These are phyloP conservation scores for Corchorus olitorius DNA, from an alignment of 345 rosid genomes.

Conservation along the genomic window DNA sequence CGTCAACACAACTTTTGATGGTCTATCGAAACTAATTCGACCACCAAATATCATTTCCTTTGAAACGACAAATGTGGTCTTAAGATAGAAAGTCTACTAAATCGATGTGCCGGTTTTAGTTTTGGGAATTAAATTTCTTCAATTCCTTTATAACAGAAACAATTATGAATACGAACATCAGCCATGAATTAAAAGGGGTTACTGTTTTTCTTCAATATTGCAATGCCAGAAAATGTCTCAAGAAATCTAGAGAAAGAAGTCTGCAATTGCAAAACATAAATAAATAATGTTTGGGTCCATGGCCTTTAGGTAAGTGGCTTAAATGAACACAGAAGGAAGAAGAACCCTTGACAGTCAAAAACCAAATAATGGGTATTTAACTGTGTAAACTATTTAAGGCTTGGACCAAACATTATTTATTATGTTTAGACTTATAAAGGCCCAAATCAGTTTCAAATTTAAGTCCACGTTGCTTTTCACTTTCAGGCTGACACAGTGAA, in stretches of 20 bases:
- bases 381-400: background rate
- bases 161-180: background rate
- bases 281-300: background rate
- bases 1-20: constrained; percentile 20
- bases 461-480: background rate
- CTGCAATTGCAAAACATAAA: background rate
- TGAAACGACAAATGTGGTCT: constrained; percentile 12
- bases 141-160: background rate
- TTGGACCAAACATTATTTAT: constrained; percentile 5
- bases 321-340: background rate
- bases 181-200: background rate
- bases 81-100: background rate
- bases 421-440: background rate
- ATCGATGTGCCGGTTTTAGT: background rate
- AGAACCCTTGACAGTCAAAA: background rate
- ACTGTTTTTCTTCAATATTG: background rate
- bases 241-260: background rate
- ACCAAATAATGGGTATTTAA: background rate
- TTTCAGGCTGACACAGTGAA: background rate
- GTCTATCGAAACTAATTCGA: background rate
- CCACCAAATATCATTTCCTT: background rate
- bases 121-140: background rate
- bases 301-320: background rate
- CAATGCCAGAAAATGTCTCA: background rate
- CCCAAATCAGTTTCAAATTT: background rate